Percentiles rank a stretch among this genome's conserved stretches.
Evolutionary conservation across 805 yeast species (phyloP).

Genomic region (Isabelozyma rhagii): DNA sequence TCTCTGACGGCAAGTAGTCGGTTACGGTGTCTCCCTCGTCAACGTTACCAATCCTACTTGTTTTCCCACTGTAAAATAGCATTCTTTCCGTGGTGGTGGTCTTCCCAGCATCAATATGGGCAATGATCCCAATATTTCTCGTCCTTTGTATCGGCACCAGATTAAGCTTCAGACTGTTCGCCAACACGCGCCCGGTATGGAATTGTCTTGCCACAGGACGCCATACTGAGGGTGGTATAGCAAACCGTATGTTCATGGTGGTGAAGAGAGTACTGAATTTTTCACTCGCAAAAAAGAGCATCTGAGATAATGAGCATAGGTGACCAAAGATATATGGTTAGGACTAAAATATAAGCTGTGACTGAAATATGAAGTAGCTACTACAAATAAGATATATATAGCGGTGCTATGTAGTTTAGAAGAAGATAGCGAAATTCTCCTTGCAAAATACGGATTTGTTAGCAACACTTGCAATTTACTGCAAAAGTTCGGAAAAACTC

Average conservation of each 20-base stretch:
- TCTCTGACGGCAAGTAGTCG: constrained; percentile 85
- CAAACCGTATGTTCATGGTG: neutral
- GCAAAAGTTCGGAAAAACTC: neutral
- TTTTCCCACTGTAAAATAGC: constrained; percentile 86
- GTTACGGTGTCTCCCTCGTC: constrained; percentile 97
- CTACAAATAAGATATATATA: no score
- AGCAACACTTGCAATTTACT: no score
- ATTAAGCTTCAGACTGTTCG: neutral
- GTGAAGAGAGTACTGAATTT: neutral
- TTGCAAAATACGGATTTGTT: no score
- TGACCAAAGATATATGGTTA: no score
- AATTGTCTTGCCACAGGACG: neutral
- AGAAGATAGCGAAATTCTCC: neutral
- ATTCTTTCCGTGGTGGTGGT: constrained; percentile 96
- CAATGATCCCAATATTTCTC: constrained; percentile 92
- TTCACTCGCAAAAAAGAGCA: neutral
- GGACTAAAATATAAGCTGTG: no score
- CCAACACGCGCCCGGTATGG: neutral
- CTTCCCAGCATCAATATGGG: constrained; percentile 99
- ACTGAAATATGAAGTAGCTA: neutral
- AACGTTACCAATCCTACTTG: constrained; percentile 80
- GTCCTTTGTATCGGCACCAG: constrained; percentile 25
- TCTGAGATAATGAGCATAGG: no score
- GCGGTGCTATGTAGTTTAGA: no score
- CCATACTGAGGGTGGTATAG: neutral